Evolutionary conservation across 1,139 yeast species (phyloP).

Genomic region (Saccharomyces hybrid): DNA sequence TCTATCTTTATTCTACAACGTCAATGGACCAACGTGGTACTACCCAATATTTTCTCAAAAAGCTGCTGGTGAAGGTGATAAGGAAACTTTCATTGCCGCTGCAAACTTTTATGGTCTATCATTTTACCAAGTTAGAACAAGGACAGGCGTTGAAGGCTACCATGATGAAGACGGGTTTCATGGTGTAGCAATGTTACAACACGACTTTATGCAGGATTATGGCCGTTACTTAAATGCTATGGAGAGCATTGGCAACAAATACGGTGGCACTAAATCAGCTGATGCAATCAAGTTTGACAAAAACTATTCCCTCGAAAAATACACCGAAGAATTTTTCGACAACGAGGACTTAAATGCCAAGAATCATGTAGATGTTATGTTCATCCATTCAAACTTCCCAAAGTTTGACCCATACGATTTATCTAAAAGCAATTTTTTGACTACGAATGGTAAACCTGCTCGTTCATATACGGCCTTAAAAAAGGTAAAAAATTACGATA

Average conservation of each 20-base stretch:
- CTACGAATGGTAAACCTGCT: constrained; percentile 24
- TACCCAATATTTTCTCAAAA: constrained; percentile 85
- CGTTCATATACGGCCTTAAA: constrained; percentile 24
- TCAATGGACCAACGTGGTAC: constrained; percentile 70
- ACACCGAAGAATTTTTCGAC: constrained; percentile 20
- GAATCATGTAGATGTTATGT: constrained; percentile 23
- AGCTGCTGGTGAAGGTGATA: constrained; percentile 85
- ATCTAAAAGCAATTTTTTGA: constrained; percentile 21
- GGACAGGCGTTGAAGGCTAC: constrained; percentile 30
- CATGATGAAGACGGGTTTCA: constrained; percentile 20
- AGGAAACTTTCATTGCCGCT: constrained; percentile 81
- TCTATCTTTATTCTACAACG: constrained; percentile 67
- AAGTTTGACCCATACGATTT: constrained; percentile 28
- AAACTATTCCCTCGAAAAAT: constrained; percentile 18
- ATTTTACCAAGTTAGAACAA: constrained; percentile 58
- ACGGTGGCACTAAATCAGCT: constrained; percentile 7
- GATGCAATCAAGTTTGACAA: constrained; percentile 15
- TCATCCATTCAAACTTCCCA: constrained; percentile 30
- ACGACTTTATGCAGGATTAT: constrained; percentile 29
- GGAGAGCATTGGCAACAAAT: constrained; percentile 12
- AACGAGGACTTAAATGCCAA: constrained; percentile 10
- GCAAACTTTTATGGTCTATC: constrained; percentile 54
- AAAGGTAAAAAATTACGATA: constrained; percentile 24
- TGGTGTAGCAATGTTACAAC: constrained; percentile 31
- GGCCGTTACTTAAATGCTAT: constrained; percentile 17